Conservation (phyloP, 495 filamentous ascomycete genomes). For the Ramalina intermedia region DNA sequence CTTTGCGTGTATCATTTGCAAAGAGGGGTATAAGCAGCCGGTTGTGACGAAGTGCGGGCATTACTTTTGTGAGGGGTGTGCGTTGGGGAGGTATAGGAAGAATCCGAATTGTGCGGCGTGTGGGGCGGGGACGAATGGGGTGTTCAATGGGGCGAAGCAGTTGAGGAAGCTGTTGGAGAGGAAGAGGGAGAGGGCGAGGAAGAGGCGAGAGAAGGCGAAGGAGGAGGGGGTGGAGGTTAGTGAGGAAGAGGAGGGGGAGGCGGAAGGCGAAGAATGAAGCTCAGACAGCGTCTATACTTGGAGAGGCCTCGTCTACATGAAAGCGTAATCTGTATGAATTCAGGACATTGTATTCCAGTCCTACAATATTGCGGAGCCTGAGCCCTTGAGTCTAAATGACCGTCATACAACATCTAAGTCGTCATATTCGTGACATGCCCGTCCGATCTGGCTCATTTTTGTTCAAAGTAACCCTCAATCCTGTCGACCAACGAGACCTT, state of each 20-base stretch:
- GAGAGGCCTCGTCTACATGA: no score
- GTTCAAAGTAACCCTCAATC: constrained; percentile 64
- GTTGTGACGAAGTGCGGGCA: constrained; percentile 85
- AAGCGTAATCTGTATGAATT: no score
- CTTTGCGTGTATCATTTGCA: constrained; percentile 91
- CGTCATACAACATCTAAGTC: no score
- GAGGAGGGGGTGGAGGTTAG: constrained; percentile 57
- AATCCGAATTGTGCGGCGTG: constrained; percentile 77
- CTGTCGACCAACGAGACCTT: constrained; percentile 70
- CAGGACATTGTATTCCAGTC: no score
- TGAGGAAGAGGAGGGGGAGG: constrained; percentile 35
- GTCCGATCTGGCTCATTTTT: constrained; percentile 18
- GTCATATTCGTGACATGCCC: no score
- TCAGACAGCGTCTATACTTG: no score
- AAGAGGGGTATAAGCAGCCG: constrained; percentile 62
- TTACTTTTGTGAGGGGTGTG: constrained; percentile 89
- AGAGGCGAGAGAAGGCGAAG: constrained; percentile 52
- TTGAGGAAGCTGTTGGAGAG: constrained; percentile 67
- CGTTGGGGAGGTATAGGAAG: constrained; percentile 66
- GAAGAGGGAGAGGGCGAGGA: constrained; percentile 59
- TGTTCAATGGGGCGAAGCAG: constrained; percentile 81
- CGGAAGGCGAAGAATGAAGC: neutral
- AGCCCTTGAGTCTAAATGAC: no score
- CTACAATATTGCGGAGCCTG: no score
- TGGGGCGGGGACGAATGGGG: constrained; percentile 67